These are phyloP conservation scores for Euphrasia confusa DNA, from an alignment of 257 asterid genomes.

Conservation along the genomic window DNA sequence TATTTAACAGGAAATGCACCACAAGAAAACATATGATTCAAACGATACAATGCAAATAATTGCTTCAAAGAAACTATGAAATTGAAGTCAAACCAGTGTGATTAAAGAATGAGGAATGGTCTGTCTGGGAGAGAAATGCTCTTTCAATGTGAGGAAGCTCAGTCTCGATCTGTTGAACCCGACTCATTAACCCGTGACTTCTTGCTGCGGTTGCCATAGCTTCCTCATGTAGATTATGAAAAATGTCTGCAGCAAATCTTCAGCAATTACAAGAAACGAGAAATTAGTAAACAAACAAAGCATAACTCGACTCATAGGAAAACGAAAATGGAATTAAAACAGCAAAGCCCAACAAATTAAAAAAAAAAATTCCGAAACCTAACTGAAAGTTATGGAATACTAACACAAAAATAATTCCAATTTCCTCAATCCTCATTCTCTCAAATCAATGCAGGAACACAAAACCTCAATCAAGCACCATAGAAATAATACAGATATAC, in stretches of 20 bases:
- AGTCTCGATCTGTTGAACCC: conserved; percentile 89
- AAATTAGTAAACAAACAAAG: conserved; percentile 13
- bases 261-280: conserved; percentile 38
- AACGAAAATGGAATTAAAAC: too few relatives aligned
- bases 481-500: background rate
- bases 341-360: background rate
- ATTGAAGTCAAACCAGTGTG: conserved; percentile 47
- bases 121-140: conserved; percentile 84
- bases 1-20: conserved; percentile 5
- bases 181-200: conserved; percentile 66
- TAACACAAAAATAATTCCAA: background rate
- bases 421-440: background rate
- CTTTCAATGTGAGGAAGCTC: conserved; percentile 77
- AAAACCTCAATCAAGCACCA: background rate
- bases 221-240: conserved; percentile 86
- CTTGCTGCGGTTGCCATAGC: conserved; percentile 88
- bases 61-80: too few relatives aligned
- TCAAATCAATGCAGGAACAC: background rate
- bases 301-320: too few relatives aligned
- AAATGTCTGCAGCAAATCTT: conserved; percentile 96
- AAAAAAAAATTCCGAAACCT: background rate
- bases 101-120: conserved; percentile 68
- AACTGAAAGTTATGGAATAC: background rate
- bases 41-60: conserved; percentile 14
- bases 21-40: too few relatives aligned